Percentiles rank a stretch among this genome's conserved stretches.
Conservation (phyloP, 192 early-diverging fungal genomes). For the Phlyctochytrium bullatum region DNA sequence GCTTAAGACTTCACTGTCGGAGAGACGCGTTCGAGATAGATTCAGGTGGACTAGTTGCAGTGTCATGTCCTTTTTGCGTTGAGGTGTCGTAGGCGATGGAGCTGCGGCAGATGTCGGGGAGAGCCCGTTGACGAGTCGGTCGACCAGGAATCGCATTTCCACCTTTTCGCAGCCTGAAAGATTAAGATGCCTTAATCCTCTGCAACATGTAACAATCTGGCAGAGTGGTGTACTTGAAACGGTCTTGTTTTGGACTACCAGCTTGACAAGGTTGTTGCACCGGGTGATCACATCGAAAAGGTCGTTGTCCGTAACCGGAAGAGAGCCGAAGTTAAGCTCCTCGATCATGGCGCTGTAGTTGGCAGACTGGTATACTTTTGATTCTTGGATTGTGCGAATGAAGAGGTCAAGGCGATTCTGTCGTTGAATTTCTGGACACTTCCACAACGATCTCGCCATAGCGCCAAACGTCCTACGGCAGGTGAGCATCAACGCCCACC, state of each 20-base stretch:
- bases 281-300: slow-evolving; percentile 7
- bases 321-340: not conserved
- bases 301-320: slow-evolving; percentile 6
- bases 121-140: not conserved
- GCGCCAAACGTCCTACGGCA: not conserved
- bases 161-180: not conserved
- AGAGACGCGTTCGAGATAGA: slow-evolving; percentile 7
- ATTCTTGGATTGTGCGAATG: not conserved
- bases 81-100: no score
- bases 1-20: slow-evolving; percentile 1
- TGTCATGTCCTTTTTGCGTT: no score
- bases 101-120: not conserved
- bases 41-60: not conserved
- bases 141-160: not conserved
- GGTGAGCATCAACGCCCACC: not conserved
- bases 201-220: no score
- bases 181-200: not conserved
- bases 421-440: not conserved
- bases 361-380: not conserved
- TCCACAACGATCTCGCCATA: not conserved
- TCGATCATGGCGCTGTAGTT: not conserved
- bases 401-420: not conserved
- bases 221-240: slow-evolving; percentile 2
- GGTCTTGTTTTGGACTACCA: not conserved
- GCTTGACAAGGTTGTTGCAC: not conserved